Base-by-base conservation (phyloP, 257 asterid species). In the Anisodus acutangulus region DNA sequence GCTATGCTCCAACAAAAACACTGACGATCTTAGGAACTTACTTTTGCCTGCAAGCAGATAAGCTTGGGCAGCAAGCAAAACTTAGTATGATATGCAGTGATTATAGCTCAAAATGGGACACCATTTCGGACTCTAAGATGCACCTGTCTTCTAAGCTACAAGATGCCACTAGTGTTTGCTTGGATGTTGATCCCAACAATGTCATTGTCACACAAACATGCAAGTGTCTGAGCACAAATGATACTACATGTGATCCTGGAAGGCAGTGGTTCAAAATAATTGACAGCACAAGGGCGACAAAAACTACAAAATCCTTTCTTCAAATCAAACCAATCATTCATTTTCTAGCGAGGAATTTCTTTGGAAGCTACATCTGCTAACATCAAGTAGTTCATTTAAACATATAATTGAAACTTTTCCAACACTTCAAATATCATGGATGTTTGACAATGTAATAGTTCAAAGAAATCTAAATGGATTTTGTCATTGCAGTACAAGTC, bases 231-330 rank as follows among this genome's bases (percentile, higher is more conserved):
- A 87, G 59, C 9, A 78, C 47, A 53, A 91, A 81, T 71, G 89
- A 87, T 81, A 93, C 82, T 57, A 87, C 87, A 35, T 95, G 98
- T 31, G 98, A 97, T 53, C 98, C 99, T 0, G 96, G 87, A 76
- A 97, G 96, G 86, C 98, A 97, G 90, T 95, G 99, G 99, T 95
- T 95, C 95, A 97, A 92, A 83, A 88, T 97, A 5, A 89, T 92
- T n/a, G 90, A 95, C 81, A 94, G 97, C 91, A 93, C 97, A 45
- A 89, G 98, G 89, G 13, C 45, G 37, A 91, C 85, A 84, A 84
- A 84, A 41, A 80, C 81, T 11, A 67, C 79, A 47, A 86, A 58
- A 59, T 85, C 84, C 53, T 59, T 83, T 51, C 79, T 4, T 1
- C 87, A 82, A 82, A 83, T 89, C 59, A 78, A 57, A 71, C 87